Percentiles rank a stretch among this genome's conserved stretches.
Conservation (phyloP, 2,329 filamentous ascomycete species). For the Gnomoniopsis smithogilvyi region DNA sequence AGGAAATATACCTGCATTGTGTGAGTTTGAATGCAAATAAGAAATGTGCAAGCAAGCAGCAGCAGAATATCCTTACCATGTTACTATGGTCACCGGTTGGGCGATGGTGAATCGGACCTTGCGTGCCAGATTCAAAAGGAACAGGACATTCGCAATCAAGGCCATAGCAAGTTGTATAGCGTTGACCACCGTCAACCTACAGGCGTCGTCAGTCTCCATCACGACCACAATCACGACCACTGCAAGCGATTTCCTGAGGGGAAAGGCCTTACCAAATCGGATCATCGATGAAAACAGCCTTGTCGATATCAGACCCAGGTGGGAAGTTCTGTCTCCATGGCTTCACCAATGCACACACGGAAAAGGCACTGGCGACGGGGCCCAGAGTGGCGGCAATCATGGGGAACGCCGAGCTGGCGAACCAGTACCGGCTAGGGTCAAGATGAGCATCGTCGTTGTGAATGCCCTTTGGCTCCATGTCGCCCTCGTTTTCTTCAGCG, state of each 20-base stretch:
- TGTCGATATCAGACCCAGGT: constrained; percentile 42
- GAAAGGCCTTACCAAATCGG: constrained; percentile 59
- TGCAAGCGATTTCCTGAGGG: background rate
- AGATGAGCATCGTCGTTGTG: constrained; percentile 40
- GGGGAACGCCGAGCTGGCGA: constrained; percentile 64
- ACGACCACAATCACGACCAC: background rate
- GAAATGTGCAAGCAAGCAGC: constrained; percentile 48
- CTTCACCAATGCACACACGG: constrained; percentile 79
- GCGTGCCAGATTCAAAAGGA: constrained; percentile 84
- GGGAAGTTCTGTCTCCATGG: constrained; percentile 66
- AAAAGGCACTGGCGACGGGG: constrained; percentile 83
- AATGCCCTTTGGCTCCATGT: constrained; percentile 24
- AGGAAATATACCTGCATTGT: constrained; percentile 50
- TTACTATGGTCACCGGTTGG: constrained; percentile 76
- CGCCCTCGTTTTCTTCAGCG: background rate
- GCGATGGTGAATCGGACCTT: constrained; percentile 77
- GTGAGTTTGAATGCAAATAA: constrained; percentile 27
- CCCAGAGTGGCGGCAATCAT: constrained; percentile 82
- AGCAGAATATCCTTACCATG: constrained; percentile 57
- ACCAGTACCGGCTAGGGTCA: constrained; percentile 59
- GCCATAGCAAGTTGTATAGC: constrained; percentile 74
- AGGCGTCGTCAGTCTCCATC: background rate
- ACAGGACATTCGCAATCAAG: constrained; percentile 73
- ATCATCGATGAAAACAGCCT: constrained; percentile 57
- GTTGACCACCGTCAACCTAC: constrained; percentile 72